Conservation (phyloP, 495 filamentous ascomycete genomes). For the Aspergillus carlsbadensis region DNA sequence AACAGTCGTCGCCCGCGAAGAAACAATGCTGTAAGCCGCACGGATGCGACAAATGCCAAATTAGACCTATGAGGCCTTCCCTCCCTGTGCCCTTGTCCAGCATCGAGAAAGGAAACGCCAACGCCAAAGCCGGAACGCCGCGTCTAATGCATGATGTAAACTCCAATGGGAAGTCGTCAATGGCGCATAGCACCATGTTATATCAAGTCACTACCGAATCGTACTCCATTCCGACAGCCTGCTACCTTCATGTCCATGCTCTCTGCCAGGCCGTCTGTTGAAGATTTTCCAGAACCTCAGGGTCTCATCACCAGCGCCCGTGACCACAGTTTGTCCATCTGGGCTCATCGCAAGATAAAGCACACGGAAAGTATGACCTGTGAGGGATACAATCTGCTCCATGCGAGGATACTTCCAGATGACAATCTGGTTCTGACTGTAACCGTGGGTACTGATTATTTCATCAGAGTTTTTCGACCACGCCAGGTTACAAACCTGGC, state of each 20-base stretch:
- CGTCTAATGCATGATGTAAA: constrained; percentile 38
- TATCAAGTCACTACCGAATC: constrained; percentile 54
- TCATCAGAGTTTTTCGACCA: constrained; percentile 97
- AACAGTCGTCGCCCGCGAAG: constrained; percentile 20
- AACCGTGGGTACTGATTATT: constrained; percentile 96
- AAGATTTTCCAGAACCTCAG: constrained; percentile 97
- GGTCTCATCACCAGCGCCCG: constrained; percentile 94
- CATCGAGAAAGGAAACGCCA: constrained; percentile 19
- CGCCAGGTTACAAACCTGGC: constrained; percentile 93
- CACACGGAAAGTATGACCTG: constrained; percentile 94
- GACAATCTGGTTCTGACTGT: constrained; percentile 95
- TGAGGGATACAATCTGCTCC: constrained; percentile 92
- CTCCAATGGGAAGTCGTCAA: constrained; percentile 15
- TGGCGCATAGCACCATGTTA: constrained; percentile 9
- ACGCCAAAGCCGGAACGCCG: constrained; percentile 37
- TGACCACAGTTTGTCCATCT: constrained; percentile 89
- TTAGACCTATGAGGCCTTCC: constrained; percentile 27
- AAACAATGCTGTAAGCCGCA: constrained; percentile 25
- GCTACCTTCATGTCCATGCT: constrained; percentile 51
- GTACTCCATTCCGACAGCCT: constrained; percentile 68
- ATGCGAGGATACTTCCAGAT: constrained; percentile 99
- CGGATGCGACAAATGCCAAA: constrained; percentile 39
- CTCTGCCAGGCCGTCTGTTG: constrained; percentile 59
- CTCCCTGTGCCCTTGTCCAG: constrained; percentile 27
- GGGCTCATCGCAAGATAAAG: constrained; percentile 97